These are phyloP conservation scores for Cerrena zonata DNA, from an alignment of 1,284 basidiomycete genomes.

Conservation along the genomic window DNA sequence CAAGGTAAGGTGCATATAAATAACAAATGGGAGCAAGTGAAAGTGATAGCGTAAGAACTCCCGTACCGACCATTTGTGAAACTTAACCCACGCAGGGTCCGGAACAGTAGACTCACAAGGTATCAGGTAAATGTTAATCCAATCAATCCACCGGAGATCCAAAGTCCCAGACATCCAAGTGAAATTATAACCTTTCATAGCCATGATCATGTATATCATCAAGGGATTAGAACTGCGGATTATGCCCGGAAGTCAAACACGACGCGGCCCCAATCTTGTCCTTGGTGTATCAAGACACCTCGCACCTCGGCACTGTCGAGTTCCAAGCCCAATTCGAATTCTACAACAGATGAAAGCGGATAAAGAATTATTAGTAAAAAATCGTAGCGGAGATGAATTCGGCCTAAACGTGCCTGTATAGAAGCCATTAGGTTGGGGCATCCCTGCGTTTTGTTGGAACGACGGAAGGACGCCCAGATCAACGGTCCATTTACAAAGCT, in stretches of 20 bases:
- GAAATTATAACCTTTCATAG: background rate
- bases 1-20: too few relatives aligned
- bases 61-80: background rate
- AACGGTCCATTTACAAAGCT: conserved; percentile 82
- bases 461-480: conserved; percentile 70
- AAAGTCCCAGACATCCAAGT: background rate
- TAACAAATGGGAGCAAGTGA: too few relatives aligned
- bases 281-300: conserved; percentile 66
- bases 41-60: too few relatives aligned
- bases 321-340: conserved; percentile 76
- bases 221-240: conserved; percentile 4
- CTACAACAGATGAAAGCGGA: conserved; percentile 31
- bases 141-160: background rate
- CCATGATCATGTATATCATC: background rate
- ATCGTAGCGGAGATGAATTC: conserved; percentile 5
- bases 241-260: conserved; percentile 36
- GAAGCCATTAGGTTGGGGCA: conserved; percentile 55
- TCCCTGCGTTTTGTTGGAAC: conserved; percentile 61
- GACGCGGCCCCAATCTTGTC: conserved; percentile 69
- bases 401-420: conserved; percentile 55
- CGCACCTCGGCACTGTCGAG: conserved; percentile 78
- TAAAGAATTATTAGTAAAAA: background rate
- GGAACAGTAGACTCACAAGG: too few relatives aligned
- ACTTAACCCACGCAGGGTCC: background rate
- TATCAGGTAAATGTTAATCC: background rate